Evolutionary conservation across 495 filamentous ascomycete species (phyloP), one percentile per base, ranked within the genome.

Genomic region (Aspergillus avenaceus): DNA sequence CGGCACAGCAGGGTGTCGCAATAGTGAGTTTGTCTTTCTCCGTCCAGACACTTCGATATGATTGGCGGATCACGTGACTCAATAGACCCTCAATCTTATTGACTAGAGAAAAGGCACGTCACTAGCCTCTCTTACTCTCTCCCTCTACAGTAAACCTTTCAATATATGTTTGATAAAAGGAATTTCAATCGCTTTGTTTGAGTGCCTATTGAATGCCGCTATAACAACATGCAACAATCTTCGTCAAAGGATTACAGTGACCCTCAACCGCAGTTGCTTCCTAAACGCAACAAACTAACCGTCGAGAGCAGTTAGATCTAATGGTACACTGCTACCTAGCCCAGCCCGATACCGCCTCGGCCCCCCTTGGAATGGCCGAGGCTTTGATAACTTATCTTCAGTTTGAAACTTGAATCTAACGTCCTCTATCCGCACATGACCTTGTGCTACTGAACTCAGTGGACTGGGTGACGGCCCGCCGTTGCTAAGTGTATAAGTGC

Each of bases 311-410:
- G 74, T 80, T 62, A 98, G 69, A 73, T 98, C 88, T 60, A 97
- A 76, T 32, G 93, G 93, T 32, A 98, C 90, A 73, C 87, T 96
- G 69, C 90, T 96, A 19, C 89, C 92, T 62, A 91, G 79, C 8
- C 93, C 93, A 22, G 92, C 93, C 32, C 91, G 77, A 69, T 98
- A 98, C 57, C 82, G 79, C 61, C 87, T 88, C 27, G 72, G 65
- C 24, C 75, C 82, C 3, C 88, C 87, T 7, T 73, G 64, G 61
- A 93, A 97, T 2, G 83, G 81, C 50, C 91, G 77, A 36, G 93
- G 92, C 59, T 88, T 91, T 2, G 93, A 91, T 16, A 98, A 73
- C 53, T 88, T 76, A 27, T 79, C 81, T 48, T 97, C 92, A 25
- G 81, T 76, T 56, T 89, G 83, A 65, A 97, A 98, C 58, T 85